Conservation (phyloP, 257 asterid species). For the Plectranthus barbatus region DNA sequence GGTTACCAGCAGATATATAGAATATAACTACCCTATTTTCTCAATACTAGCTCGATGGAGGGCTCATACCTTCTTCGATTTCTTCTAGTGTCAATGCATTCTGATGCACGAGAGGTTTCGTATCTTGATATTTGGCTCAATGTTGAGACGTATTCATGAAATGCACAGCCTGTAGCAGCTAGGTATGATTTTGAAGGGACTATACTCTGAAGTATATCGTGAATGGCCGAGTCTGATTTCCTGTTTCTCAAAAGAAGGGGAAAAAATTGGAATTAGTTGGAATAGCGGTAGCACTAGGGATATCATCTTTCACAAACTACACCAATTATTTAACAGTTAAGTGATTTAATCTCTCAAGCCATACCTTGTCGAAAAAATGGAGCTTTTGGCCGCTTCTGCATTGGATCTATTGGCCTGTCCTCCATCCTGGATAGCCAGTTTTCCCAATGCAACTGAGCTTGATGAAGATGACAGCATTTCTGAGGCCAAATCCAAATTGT, state of each 20-base stretch:
- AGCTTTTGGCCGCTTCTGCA: constrained; percentile 12
- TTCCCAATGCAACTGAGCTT: constrained; percentile 68
- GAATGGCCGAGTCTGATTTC: constrained; percentile 26
- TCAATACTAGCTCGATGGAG: background rate
- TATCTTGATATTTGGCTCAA: constrained; percentile 80
- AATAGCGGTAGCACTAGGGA: background rate
- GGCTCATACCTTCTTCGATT: constrained; percentile 54
- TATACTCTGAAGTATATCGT: constrained; percentile 38
- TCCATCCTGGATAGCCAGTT: constrained; percentile 37
- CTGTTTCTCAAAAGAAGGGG: constrained; percentile 29
- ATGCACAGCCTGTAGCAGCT: constrained; percentile 54
- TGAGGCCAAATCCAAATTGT: constrained; percentile 49
- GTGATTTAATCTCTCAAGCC: background rate
- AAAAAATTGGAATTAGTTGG: background rate
- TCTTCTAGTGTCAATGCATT: constrained; percentile 18
- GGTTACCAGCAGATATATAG: constrained; percentile 10
- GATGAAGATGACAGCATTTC: constrained; percentile 70
- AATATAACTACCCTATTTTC: background rate
- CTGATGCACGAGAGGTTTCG: constrained; percentile 51
- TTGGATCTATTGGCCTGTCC: constrained; percentile 15
- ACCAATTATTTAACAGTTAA: background rate
- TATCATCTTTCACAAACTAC: too few species aligned
- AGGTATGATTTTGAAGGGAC: constrained; percentile 58
- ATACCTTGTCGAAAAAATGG: constrained; percentile 43
- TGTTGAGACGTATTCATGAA: constrained; percentile 70